phyloP scores from a whole-genome alignment of 208 protist genomes.

The Trypanosoma boissoni region DNA sequence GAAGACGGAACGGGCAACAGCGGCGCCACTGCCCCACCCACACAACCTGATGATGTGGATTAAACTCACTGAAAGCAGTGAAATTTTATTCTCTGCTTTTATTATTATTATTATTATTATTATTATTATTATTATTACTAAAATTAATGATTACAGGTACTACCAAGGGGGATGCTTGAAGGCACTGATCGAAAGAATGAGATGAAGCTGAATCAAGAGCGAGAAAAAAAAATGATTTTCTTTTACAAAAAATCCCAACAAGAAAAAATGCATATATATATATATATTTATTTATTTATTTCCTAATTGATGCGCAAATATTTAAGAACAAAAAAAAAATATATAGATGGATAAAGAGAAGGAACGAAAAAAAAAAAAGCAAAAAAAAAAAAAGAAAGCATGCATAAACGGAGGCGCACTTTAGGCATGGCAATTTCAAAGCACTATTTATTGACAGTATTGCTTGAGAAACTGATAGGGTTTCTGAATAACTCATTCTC shows the following conservation, averaged over 20 bases:
- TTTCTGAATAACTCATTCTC: no score
- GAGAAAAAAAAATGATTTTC: no score
- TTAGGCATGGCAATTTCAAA: no score
- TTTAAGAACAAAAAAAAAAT: background rate
- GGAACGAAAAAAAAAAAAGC: background rate
- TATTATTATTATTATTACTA: no score
- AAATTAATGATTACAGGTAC: no score
- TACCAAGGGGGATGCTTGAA: background rate
- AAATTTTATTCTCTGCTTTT: slow-evolving; percentile 8
- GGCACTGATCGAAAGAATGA: background rate
- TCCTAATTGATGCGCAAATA: no score
- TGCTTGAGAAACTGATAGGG: no score
- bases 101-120: background rate
- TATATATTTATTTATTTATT: no score
- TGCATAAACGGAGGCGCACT: background rate
- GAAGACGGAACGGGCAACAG: slow-evolving; percentile 4
- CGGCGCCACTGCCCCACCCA: slow-evolving; percentile 5
- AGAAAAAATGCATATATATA: no score
- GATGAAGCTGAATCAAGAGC: background rate
- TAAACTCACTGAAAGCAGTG: slow-evolving; percentile 18
- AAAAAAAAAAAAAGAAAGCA: background rate
- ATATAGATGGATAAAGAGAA: background rate
- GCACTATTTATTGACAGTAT: no score
- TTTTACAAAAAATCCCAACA: no score
- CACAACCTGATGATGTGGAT: slow-evolving; percentile 53